phyloP scores from a whole-genome alignment of 441 rosid species.

The Flueggea neowawraea region DNA sequence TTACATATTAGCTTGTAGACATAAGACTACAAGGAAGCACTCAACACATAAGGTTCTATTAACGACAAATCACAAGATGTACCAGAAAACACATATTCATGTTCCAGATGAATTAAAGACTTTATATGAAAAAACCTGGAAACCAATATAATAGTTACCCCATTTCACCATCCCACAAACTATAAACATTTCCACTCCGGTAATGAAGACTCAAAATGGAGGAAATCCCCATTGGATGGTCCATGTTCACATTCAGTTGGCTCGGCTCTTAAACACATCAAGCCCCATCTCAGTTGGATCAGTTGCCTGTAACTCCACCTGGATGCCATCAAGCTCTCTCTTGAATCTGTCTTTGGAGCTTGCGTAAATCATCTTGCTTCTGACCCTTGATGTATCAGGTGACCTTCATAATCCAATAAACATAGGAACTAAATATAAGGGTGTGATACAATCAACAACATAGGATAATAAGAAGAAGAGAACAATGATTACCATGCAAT shows the following conservation, averaged over 20 bases:
- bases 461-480: background rate
- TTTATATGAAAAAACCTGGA: background rate
- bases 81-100: background rate
- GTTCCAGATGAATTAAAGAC: background rate
- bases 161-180: slow-evolving; percentile 34
- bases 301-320: slow-evolving; percentile 58
- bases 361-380: slow-evolving; percentile 69
- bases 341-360: slow-evolving; percentile 63
- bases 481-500: slow-evolving; percentile 43
- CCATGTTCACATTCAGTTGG: slow-evolving; percentile 26
- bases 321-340: slow-evolving; percentile 59
- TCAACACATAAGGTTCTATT: background rate
- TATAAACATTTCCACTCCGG: slow-evolving; percentile 32
- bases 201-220: slow-evolving; percentile 5
- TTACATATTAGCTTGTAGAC: slow-evolving; percentile 43
- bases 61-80: background rate
- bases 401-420: slow-evolving; percentile 28
- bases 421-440: background rate
- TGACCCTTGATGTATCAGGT: slow-evolving; percentile 52
- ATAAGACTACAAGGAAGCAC: slow-evolving; percentile 10
- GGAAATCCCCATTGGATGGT: slow-evolving; percentile 16
- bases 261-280: slow-evolving; percentile 56
- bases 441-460: background rate
- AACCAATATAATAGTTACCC: slow-evolving; percentile 5
- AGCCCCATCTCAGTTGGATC: slow-evolving; percentile 66